Evolutionary conservation across 1,284 basidiomycete genomes (phyloP).

Genomic region (Coniferiporia weirii): DNA sequence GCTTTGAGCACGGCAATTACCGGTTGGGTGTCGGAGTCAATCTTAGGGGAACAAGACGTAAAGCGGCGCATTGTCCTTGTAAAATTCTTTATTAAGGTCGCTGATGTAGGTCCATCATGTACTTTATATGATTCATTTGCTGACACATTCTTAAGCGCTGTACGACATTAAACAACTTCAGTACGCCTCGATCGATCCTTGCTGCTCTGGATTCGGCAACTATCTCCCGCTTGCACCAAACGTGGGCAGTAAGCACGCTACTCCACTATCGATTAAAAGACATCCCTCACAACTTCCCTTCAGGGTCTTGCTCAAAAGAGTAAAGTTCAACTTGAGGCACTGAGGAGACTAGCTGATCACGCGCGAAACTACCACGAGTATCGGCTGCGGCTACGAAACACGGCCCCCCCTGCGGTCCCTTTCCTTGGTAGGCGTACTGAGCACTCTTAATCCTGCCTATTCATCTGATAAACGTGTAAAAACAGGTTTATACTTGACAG

Average conservation of each 20-base stretch:
- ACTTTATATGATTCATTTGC: conserved; percentile 23
- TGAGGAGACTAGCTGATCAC: conserved; percentile 85
- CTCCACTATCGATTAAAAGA: conserved; percentile 18
- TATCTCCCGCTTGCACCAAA: conserved; percentile 84
- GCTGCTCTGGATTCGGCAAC: conserved; percentile 94
- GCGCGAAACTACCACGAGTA: conserved; percentile 92
- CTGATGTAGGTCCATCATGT: conserved; percentile 65
- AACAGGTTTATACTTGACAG: conserved; percentile 79
- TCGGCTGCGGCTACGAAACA: conserved; percentile 76
- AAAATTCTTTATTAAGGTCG: conserved; percentile 96
- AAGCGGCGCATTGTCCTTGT: conserved; percentile 83
- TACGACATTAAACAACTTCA: conserved; percentile 82
- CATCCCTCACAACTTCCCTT: conserved; percentile 23
- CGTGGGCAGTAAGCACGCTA: conserved; percentile 71
- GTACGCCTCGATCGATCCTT: conserved; percentile 87
- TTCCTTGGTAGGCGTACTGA: conserved; percentile 68
- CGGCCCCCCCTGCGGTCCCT: conserved; percentile 82
- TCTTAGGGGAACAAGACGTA: conserved; percentile 83
- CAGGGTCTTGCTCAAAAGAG: conserved; percentile 86
- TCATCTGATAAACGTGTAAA: not conserved
- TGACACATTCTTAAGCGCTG: conserved; percentile 60
- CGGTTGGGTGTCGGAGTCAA: conserved; percentile 93
- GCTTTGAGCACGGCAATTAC: conserved; percentile 89
- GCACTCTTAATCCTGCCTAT: not conserved
- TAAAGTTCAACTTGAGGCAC: conserved; percentile 69